Percentiles rank a stretch among this genome's conserved stretches.
These are phyloP conservation scores for Botryotinia narcissicola DNA, from an alignment of 2,329 filamentous ascomycete species.

Conservation along the genomic window DNA sequence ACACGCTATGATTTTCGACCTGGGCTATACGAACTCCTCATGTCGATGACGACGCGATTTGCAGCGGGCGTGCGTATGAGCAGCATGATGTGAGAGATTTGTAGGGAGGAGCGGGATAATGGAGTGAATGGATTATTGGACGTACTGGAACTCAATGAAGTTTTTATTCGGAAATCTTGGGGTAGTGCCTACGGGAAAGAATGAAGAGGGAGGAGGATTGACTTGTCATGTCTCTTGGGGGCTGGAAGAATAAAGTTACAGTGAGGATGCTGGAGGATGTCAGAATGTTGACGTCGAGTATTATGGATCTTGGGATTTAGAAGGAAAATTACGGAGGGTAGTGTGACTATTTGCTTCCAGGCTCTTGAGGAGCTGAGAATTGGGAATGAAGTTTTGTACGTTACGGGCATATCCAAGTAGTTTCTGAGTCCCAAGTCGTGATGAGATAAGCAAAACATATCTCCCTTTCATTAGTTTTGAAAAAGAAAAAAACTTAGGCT, in stretches of 20 bases:
- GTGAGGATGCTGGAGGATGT: slow-evolving; percentile 61
- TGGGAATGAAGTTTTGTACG: slow-evolving; percentile 48
- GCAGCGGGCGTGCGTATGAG: slow-evolving; percentile 53
- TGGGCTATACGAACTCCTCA: slow-evolving; percentile 55
- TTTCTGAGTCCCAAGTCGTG: too few relatives aligned
- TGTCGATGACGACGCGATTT: slow-evolving; percentile 51
- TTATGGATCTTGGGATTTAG: background rate
- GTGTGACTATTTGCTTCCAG: background rate
- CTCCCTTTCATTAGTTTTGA: too few relatives aligned
- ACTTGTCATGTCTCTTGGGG: slow-evolving; percentile 53
- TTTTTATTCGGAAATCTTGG: slow-evolving; percentile 64
- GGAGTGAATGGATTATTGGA: slow-evolving; percentile 59
- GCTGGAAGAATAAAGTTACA: slow-evolving; percentile 61
- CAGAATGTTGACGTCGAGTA: slow-evolving; percentile 50
- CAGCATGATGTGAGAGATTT: too few relatives aligned
- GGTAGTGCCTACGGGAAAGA: slow-evolving; percentile 50
- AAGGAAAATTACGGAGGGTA: too few relatives aligned
- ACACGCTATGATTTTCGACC: slow-evolving; percentile 52
- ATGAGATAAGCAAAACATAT: too few relatives aligned
- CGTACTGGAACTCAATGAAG: slow-evolving; percentile 63
- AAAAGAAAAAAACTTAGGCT: too few relatives aligned
- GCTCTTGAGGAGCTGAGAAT: slow-evolving; percentile 41
- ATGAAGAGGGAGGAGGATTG: slow-evolving; percentile 46
- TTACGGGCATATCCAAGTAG: slow-evolving; percentile 25
- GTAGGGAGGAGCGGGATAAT: slow-evolving; percentile 41